These are phyloP conservation scores for Sugiyamaella chiloensis DNA, from an alignment of 805 yeast species.

Conservation along the genomic window DNA sequence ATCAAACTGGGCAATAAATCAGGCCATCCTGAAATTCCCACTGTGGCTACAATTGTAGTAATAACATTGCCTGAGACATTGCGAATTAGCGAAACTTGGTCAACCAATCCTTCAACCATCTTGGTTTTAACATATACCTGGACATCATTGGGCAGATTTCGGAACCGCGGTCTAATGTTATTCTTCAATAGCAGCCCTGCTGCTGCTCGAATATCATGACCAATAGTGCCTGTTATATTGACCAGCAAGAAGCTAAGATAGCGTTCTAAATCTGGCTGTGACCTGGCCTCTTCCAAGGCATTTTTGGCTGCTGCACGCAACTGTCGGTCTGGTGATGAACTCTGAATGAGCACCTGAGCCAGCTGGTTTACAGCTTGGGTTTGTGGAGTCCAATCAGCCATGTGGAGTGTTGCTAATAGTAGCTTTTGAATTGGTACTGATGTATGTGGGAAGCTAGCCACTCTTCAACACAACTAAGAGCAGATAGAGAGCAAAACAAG, in stretches of 20 bases:
- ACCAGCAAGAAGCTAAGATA: slow-evolving; percentile 72
- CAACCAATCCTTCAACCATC: slow-evolving; percentile 49
- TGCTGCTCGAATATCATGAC: slow-evolving; percentile 70
- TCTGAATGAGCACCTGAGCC: slow-evolving; percentile 62
- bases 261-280: slow-evolving; percentile 74
- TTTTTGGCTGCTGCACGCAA: slow-evolving; percentile 65
- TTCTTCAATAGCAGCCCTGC: slow-evolving; percentile 87
- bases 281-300: slow-evolving; percentile 65
- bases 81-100: slow-evolving; percentile 58
- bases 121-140: slow-evolving; percentile 45
- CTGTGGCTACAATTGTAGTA: slow-evolving; percentile 66
- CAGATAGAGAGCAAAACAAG: too few species aligned
- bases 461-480: too few species aligned
- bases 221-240: slow-evolving; percentile 43
- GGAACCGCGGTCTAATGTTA: slow-evolving; percentile 45
- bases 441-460: too few species aligned
- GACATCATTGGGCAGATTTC: slow-evolving; percentile 34
- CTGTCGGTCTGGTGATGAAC: slow-evolving; percentile 56
- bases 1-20: slow-evolving; percentile 65
- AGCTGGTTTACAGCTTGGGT: slow-evolving; percentile 60
- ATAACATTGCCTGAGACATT: slow-evolving; percentile 90
- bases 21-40: slow-evolving; percentile 75
- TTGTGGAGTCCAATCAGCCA: slow-evolving; percentile 61
- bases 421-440: too few species aligned
- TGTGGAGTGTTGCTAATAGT: too few species aligned